Percentiles rank a stretch among this genome's conserved stretches.
Evolutionary conservation across 257 asterid species (phyloP).

Genomic region (Echites panduratus): DNA sequence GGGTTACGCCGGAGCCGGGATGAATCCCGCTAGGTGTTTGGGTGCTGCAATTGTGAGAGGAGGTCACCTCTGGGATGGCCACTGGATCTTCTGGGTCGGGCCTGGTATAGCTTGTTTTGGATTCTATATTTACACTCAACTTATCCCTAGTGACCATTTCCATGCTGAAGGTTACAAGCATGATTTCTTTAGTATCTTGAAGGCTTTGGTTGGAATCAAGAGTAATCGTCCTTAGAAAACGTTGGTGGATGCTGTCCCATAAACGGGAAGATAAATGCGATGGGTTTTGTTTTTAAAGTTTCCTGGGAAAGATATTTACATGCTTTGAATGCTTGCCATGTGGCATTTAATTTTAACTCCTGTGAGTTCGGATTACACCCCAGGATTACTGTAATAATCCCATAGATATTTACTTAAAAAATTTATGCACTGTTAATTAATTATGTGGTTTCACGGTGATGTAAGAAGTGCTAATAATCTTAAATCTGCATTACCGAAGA

Average conservation of each 20-base stretch:
- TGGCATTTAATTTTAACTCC: too few species aligned
- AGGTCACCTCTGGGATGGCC: conserved; percentile 71
- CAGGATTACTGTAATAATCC: too few species aligned
- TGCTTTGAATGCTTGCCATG: too few species aligned
- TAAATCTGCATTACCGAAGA: too few species aligned
- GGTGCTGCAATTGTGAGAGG: conserved; percentile 74
- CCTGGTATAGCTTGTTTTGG: conserved; percentile 50
- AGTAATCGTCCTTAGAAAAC: not conserved
- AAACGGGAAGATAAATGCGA: not conserved
- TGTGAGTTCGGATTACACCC: too few species aligned
- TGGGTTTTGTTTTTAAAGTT: too few species aligned
- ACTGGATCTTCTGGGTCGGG: conserved; percentile 81
- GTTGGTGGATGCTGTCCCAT: not conserved
- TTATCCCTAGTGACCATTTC: conserved; percentile 61
- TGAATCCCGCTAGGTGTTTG: conserved; percentile 76
- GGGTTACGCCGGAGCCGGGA: conserved; percentile 69
- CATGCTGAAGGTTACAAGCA: conserved; percentile 47
- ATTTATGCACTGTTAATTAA: too few species aligned
- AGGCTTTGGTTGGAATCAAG: conserved; percentile 25
- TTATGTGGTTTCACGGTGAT: too few species aligned
- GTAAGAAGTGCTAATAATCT: too few species aligned
- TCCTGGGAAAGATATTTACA: too few species aligned
- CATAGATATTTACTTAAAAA: too few species aligned
- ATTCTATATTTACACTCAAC: conserved; percentile 54
- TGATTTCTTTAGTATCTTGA: conserved; percentile 41